A percentile compares a stretch with the other conserved stretches of the same genome.
phyloP scores from a whole-genome alignment of 345 rosid genomes.

The Eucalyptus regnans region DNA sequence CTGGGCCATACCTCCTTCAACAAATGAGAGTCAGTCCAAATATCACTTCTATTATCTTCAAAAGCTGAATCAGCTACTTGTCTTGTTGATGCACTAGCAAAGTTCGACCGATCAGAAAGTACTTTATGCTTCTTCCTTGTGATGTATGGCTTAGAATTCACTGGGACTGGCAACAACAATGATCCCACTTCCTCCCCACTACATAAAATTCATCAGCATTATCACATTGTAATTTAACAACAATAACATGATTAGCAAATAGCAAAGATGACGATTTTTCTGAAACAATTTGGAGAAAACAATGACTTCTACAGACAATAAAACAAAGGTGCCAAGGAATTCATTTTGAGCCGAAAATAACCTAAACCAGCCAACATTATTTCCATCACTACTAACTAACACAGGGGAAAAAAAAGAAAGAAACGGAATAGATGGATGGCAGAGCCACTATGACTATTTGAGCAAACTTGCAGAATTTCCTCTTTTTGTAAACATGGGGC shows the following conservation, averaged over 20 bases:
- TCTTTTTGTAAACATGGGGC: background rate
- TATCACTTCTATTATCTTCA: conserved; percentile 18
- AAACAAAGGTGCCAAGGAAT: background rate
- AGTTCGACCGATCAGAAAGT: conserved; percentile 17
- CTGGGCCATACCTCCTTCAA: conserved; percentile 41
- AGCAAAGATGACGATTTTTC: background rate
- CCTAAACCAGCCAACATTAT: background rate
- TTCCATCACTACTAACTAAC: background rate
- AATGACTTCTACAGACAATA: background rate
- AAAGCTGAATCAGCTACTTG: background rate
- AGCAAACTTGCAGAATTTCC: background rate
- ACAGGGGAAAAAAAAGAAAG: background rate
- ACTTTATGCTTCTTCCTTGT: conserved; percentile 12
- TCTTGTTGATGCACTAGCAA: background rate
- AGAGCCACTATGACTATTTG: background rate
- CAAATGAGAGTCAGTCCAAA: conserved; percentile 45
- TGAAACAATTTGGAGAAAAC: background rate
- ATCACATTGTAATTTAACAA: background rate
- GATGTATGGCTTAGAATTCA: conserved; percentile 1
- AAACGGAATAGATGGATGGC: background rate
- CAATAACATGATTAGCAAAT: background rate
- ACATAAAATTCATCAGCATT: background rate
- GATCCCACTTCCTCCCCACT: conserved; percentile 79
- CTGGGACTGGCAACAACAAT: conserved; percentile 31
- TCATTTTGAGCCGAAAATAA: background rate